Percentiles rank a stretch among this genome's conserved stretches.
These are phyloP conservation scores for Kalmusia sp. DNA, from an alignment of 2,329 filamentous ascomycete genomes.

Conservation along the genomic window DNA sequence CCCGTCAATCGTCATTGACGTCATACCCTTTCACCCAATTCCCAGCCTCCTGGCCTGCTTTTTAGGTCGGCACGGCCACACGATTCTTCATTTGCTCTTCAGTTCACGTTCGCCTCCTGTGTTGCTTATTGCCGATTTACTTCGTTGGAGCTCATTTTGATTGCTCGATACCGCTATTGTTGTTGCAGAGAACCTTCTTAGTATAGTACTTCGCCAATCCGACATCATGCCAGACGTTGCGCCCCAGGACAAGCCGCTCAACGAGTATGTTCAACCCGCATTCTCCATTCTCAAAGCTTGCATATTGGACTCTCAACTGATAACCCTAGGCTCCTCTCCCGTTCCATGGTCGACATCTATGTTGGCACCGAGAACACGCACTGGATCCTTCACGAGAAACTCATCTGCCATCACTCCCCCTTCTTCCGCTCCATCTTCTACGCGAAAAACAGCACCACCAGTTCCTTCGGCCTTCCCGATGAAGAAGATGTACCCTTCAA, in stretches of 20 bases:
- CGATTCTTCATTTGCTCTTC: conserved; percentile 12
- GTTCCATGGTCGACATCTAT: conserved; percentile 63
- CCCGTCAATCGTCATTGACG: conserved; percentile 38
- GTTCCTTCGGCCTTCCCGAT: conserved; percentile 58
- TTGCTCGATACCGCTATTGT: background rate
- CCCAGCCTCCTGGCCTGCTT: conserved; percentile 35
- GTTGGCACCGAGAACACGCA: conserved; percentile 61
- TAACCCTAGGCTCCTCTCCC: conserved; percentile 57
- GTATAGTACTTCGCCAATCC: background rate
- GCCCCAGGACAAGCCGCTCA: conserved; percentile 39
- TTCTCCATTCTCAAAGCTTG: background rate
- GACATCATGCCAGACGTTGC: conserved; percentile 30
- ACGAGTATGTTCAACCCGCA: conserved; percentile 33
- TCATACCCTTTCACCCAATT: conserved; percentile 30
- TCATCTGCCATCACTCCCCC: conserved; percentile 61
- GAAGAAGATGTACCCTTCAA: conserved; percentile 60
- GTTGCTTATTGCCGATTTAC: background rate
- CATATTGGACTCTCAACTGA: background rate
- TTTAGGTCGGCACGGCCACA: conserved; percentile 35
- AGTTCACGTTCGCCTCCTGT: conserved; percentile 3
- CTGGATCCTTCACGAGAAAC: conserved; percentile 64
- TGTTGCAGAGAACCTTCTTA: background rate
- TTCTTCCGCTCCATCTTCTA: conserved; percentile 63
- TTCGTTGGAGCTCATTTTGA: background rate
- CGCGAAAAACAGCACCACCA: conserved; percentile 38